Percentiles rank a stretch among this genome's conserved stretches.
These are phyloP conservation scores for Rhipidocladum racemiflorum DNA, from an alignment of 176 grass and related monocot species.

Conservation along the genomic window DNA sequence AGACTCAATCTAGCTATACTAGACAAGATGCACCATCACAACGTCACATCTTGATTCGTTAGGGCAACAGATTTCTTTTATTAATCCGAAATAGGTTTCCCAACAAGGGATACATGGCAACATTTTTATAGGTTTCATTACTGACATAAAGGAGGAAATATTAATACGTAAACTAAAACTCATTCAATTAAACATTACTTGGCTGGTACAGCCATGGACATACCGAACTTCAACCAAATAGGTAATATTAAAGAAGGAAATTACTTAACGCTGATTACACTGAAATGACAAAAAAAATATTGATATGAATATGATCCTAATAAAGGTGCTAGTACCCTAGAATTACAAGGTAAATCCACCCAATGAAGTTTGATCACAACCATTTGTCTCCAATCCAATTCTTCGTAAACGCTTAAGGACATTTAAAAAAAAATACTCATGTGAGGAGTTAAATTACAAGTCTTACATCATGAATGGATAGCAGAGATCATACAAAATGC, in stretches of 20 bases:
- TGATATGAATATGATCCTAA: background rate
- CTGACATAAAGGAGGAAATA: background rate
- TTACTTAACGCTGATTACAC: background rate
- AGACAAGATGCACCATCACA: background rate
- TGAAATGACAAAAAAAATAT: background rate
- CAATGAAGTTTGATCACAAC: background rate
- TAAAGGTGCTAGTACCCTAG: background rate
- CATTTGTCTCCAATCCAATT: background rate
- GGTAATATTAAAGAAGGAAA: background rate
- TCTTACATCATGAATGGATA: background rate
- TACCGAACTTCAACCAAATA: background rate
- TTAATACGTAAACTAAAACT: background rate
- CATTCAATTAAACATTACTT: background rate
- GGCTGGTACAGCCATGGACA: background rate
- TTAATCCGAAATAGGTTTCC: background rate
- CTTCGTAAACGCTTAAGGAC: background rate
- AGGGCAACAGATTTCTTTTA: background rate
- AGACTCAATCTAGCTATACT: background rate
- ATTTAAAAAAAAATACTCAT: background rate
- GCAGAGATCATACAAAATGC: background rate
- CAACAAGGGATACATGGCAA: background rate
- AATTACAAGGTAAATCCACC: constrained; percentile 14
- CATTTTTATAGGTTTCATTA: background rate
- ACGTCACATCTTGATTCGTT: background rate
- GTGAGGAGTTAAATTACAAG: background rate